Evolutionary conservation across 148 eudicot species (phyloP), one percentile per base, ranked within the genome.

Genomic region (Camellia lanceoleosa): DNA sequence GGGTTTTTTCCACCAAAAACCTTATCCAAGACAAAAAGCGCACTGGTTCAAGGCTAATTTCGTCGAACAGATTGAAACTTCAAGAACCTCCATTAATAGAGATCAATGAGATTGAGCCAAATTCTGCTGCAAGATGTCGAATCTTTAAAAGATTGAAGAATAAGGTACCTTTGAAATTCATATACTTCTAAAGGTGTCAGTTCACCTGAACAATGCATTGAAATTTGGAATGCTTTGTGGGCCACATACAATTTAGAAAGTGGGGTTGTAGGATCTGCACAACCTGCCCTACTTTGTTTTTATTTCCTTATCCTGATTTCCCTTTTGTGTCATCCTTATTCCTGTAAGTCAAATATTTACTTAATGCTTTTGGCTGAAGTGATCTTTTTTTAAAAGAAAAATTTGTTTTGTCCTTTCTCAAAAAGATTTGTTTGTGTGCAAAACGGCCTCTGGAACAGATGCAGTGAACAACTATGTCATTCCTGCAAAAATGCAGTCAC

Each of bases 51-150:
- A 88, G 99, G 86, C 84, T 96, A 81, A 93, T 96, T 76, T 91
- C 93, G 52, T 87, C 99, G 9, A 90, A 83, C 78, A 91, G 91
- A 81, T 76, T 87, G 80, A 87, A 88, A 78, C 84, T 89, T 77
- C 89, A 89, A 74, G 94, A 88, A 74, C 74, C 82, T 84, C 78
- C 90, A 41, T 54, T 76, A 2, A 78, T 44, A 51, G 92, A 91
- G 44, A 60, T 68, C 68, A 79, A 87, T 51, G 97, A 88, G 82
- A 78, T 85, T 78, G 98, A 93, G 80, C 91, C 93, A 23, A 85
- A 88, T 79, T 92, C 99, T 82, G 93, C 99, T 60, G 99, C 99
- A 58, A 90, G 97, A 77, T 95, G 97, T 77, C 92, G 97, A 68
- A 80, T 89, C 79, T 93, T 82, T 79, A 84, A 84, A 67, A 88